These are phyloP conservation scores for Rhododendron vialii DNA, from an alignment of 148 eudicot genomes.

Conservation along the genomic window DNA sequence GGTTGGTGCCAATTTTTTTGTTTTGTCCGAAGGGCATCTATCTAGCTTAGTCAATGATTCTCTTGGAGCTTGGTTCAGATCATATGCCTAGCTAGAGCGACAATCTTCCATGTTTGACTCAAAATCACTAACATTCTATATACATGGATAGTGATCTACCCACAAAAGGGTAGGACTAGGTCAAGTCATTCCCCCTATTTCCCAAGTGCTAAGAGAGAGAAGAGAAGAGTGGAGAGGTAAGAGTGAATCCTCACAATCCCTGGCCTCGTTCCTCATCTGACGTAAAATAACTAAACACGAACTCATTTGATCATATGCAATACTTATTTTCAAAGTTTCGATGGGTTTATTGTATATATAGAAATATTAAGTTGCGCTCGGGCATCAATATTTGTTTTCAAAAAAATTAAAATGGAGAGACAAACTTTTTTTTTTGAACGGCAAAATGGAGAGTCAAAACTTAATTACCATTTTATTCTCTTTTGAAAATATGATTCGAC, in stretches of 20 bases:
- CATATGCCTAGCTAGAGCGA: not conserved
- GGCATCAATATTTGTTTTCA: not conserved
- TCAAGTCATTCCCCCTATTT: not conserved
- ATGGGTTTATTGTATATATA: not conserved
- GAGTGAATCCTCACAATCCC: not conserved
- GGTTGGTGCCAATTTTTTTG: not conserved
- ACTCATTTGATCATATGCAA: not conserved
- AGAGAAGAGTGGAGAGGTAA: not conserved
- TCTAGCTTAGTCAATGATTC: constrained; percentile 10
- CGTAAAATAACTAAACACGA: not conserved
- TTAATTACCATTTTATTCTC: not conserved
- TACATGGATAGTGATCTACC: not conserved
- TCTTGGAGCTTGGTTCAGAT: constrained; percentile 2
- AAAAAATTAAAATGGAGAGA: not conserved
- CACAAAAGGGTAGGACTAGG: not conserved
- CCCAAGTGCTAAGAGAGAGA: not conserved
- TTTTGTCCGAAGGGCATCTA: not conserved
- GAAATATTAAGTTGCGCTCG: not conserved
- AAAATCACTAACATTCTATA: not conserved
- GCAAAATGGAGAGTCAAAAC: not conserved
- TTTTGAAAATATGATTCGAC: not conserved
- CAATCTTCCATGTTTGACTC: constrained; percentile 5
- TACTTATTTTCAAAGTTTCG: not conserved
- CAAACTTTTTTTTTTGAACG: no score
- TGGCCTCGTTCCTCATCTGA: no score